Evolutionary conservation across 2,329 filamentous ascomycete species (phyloP), one percentile per base, ranked within the genome.

Genomic region (Setomelanomma holmii): DNA sequence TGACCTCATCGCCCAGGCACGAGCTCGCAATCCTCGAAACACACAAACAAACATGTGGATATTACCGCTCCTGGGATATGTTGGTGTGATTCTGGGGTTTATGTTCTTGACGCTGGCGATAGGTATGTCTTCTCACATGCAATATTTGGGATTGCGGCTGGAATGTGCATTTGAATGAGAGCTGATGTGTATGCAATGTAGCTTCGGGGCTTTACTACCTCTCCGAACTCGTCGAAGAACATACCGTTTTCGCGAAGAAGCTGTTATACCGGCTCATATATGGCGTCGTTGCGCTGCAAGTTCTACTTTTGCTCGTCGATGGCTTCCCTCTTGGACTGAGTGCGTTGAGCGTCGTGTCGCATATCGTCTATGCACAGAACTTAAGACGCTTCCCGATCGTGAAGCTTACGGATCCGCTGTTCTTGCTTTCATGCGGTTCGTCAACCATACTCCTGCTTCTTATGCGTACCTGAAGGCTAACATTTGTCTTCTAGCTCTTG

Each of bases 181-280:
- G 22, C 20, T 27, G n/a, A 17, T 12, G 39, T 30, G 35, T 24
- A 24, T 45, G 51, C 40, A 38, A 14, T 27, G 44, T 68, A 91
- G 95, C 95, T 34, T 97, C 92, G n/a, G 95, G 95, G 33, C 86
- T 99, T 21, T 99, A 99, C 80, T 99, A 99, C 75, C 88, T 99
- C 47, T 97, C 93, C 20, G 95, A 99, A 76, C 87, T 98, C 12
- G 95, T 99, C 55, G 95, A 99, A 78, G 95, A 99, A 76, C 93
- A 99, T 73, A 97, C 93, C 4, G 93, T 98, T 10, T 78, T 96
- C 57, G 90, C 93, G 11, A 96, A 96, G 73, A 90, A 89, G 51
- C 80, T 97, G n/a, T 82, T 99, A 45, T 89, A 85, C 27, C 87
- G 86, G 36, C 81, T 98, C 49, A 97, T 98, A 67, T 96, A 96